phyloP scores from a whole-genome alignment of 2,329 filamentous ascomycete genomes.

The Talaromyces sp. region DNA sequence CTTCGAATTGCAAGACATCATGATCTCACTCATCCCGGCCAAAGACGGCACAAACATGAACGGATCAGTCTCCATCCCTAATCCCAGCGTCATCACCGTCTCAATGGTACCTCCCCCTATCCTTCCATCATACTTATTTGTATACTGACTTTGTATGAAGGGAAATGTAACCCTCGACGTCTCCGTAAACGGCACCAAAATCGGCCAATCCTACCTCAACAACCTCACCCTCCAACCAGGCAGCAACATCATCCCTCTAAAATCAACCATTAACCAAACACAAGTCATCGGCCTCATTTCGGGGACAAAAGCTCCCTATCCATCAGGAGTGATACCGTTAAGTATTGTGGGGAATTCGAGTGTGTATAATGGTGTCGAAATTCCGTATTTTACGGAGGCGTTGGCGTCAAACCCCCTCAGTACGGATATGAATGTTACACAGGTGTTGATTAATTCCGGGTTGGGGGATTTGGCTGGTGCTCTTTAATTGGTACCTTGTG shows the following conservation, averaged over 20 bases:
- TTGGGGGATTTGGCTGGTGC: background rate
- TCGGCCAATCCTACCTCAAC: constrained; percentile 53
- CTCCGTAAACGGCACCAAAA: constrained; percentile 45
- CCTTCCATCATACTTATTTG: background rate
- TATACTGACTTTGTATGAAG: constrained; percentile 12
- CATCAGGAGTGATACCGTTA: constrained; percentile 51
- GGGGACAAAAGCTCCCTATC: constrained; percentile 36
- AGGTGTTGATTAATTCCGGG: constrained; percentile 28
- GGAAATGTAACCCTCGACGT: constrained; percentile 60
- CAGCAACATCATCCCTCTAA: constrained; percentile 53
- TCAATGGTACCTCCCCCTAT: constrained; percentile 42
- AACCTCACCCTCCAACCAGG: constrained; percentile 56
- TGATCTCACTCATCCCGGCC: constrained; percentile 42
- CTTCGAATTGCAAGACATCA: constrained; percentile 51
- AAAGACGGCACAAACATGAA: constrained; percentile 54
- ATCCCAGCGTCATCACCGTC: constrained; percentile 59
- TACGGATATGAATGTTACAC: constrained; percentile 46
- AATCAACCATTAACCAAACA: constrained; percentile 48
- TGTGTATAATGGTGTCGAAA: constrained; percentile 49
- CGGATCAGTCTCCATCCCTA: constrained; percentile 58
- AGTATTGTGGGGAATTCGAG: constrained; percentile 52
- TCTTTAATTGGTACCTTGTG: background rate
- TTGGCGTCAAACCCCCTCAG: constrained; percentile 48
- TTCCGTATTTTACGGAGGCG: constrained; percentile 56
- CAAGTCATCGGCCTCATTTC: constrained; percentile 33